These are phyloP conservation scores for Helicosporidium sp. DNA, from an alignment of 139 green algal genomes.

Conservation along the genomic window DNA sequence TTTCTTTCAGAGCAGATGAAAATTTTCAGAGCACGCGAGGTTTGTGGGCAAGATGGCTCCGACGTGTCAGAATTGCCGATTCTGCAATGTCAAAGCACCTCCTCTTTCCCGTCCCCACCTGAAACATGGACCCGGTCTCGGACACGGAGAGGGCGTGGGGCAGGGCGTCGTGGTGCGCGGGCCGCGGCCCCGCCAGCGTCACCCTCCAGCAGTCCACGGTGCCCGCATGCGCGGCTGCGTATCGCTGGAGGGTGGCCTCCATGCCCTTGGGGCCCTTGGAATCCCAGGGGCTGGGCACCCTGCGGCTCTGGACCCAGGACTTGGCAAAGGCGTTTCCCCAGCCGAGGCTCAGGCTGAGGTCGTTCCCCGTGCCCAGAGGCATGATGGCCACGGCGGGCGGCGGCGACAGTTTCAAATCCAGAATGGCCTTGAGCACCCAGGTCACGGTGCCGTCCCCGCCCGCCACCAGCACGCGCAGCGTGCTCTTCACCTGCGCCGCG, in stretches of 20 bases:
- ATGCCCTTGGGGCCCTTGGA: too few species aligned
- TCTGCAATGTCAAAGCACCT: too few species aligned
- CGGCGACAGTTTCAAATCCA: constrained; percentile 37
- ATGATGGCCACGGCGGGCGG: constrained; percentile 53
- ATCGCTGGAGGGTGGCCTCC: constrained; percentile 43
- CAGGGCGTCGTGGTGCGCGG: constrained; percentile 17
- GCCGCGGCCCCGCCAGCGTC: constrained; percentile 6
- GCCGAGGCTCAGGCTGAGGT: constrained; percentile 49
- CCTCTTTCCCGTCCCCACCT: too few species aligned
- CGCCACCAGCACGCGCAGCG: constrained; percentile 50
- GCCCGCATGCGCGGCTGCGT: constrained; percentile 17
- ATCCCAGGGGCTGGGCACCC: constrained; percentile 1
- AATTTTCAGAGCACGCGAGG: too few species aligned
- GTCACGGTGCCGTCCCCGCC: constrained; percentile 57
- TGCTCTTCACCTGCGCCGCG: constrained; percentile 21
- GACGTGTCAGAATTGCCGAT: too few species aligned
- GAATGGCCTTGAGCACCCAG: constrained; percentile 51
- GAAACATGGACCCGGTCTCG: too few species aligned
- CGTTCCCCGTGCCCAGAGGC: constrained; percentile 68
- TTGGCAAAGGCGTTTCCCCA: constrained; percentile 48
- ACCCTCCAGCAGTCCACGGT: constrained; percentile 25
- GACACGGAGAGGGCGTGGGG: constrained; percentile 29
- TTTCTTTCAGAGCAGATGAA: too few species aligned
- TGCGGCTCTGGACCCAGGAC: constrained; percentile 25
- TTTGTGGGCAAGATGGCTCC: too few species aligned